Evolutionary conservation across 2,329 filamentous ascomycete genomes (phyloP).

Genomic region (Cryoendolithus antarcticus): DNA sequence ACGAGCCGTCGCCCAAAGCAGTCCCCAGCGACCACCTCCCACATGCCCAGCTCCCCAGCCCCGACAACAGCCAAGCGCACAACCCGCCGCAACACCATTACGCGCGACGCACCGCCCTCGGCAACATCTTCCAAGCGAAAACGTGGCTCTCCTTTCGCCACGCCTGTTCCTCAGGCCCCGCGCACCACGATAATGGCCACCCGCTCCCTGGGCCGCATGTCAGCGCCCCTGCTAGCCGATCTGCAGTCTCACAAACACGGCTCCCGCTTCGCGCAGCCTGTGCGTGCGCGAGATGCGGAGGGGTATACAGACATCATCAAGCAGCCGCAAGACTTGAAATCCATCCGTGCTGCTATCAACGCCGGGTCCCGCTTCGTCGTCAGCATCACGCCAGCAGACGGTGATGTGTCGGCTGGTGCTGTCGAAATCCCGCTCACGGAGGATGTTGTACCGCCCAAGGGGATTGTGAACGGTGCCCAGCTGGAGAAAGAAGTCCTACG

Average conservation of each 20-base stretch:
- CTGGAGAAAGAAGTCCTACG: constrained; percentile 86
- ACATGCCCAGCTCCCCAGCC: too few relatives aligned
- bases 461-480: constrained; percentile 86
- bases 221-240: constrained; percentile 38
- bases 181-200: constrained; percentile 29
- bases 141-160: constrained; percentile 10
- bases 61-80: too few relatives aligned
- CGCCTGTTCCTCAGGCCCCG: constrained; percentile 14
- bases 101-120: constrained; percentile 10
- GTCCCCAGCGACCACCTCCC: too few relatives aligned
- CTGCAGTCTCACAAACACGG: constrained; percentile 40
- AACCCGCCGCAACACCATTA: constrained; percentile 24
- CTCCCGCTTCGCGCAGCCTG: constrained; percentile 36
- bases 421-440: constrained; percentile 57
- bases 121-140: constrained; percentile 28
- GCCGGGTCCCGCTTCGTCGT: constrained; percentile 47
- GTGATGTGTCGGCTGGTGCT: constrained; percentile 9
- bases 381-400: constrained; percentile 3
- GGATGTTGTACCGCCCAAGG: constrained; percentile 72
- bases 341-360: constrained; percentile 37
- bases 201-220: constrained; percentile 37
- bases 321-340: constrained; percentile 39
- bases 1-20: too few relatives aligned
- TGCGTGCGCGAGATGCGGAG: constrained; percentile 37
- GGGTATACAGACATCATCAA: constrained; percentile 41